phyloP scores from a whole-genome alignment of 148 eudicot species.

The Cornus controversa region DNA sequence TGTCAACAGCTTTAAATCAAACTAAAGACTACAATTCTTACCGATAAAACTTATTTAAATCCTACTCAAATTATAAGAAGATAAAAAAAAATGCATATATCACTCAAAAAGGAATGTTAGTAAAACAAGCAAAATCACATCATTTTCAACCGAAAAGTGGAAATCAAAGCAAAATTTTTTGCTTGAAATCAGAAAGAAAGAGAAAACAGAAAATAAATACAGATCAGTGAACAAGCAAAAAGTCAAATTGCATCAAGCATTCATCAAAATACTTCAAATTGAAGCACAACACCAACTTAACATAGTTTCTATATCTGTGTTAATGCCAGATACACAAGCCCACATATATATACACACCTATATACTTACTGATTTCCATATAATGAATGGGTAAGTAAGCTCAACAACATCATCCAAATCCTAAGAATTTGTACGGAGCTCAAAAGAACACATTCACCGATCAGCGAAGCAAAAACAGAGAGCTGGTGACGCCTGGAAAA shows the following conservation, averaged over 20 bases:
- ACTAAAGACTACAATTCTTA: too few species aligned
- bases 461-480: slow-evolving; percentile 10
- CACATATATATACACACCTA: not conserved
- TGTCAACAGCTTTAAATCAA: not conserved
- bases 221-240: slow-evolving; percentile 8
- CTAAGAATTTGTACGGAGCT: slow-evolving; percentile 2
- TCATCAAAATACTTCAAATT: not conserved
- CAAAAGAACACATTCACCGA: slow-evolving; percentile 11
- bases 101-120: too few species aligned
- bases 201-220: not conserved
- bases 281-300: not conserved
- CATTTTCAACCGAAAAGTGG: too few species aligned
- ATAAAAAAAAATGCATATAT: too few species aligned
- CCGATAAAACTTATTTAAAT: too few species aligned
- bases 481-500: slow-evolving; percentile 12
- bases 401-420: not conserved
- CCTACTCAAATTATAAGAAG: too few species aligned
- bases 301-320: too few species aligned
- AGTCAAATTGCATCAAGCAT: not conserved
- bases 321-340: not conserved
- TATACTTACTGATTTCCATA: slow-evolving; percentile 23
- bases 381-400: not conserved
- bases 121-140: too few species aligned
- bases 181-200: too few species aligned
- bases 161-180: too few species aligned